These are phyloP conservation scores for Kockiozyma suomiensis DNA, from an alignment of 805 yeast genomes.

Conservation along the genomic window DNA sequence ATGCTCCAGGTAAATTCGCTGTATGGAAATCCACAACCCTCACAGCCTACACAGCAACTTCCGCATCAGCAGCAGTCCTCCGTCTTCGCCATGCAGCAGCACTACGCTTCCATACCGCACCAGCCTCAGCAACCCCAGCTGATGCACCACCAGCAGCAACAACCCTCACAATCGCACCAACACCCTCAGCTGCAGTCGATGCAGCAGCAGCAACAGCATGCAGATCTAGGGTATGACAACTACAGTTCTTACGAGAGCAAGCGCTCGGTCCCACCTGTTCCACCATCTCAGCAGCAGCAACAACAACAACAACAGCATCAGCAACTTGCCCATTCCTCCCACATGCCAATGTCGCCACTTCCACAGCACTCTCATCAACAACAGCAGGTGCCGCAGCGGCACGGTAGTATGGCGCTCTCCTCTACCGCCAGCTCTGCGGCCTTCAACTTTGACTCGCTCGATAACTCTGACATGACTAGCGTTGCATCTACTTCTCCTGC, in stretches of 20 bases:
- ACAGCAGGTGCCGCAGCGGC: conserved; percentile 10
- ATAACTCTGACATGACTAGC: conserved; percentile 20
- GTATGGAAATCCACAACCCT: background rate
- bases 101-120: conserved; percentile 3
- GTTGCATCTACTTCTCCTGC: conserved; percentile 16
- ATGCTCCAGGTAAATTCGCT: conserved; percentile 4
- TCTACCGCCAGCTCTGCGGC: conserved; percentile 3
- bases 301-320: conserved; percentile 3
- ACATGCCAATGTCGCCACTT: conserved; percentile 1
- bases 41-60: background rate
- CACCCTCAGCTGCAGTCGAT: conserved; percentile 15
- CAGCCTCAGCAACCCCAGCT: conserved; percentile 10
- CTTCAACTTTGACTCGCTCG: conserved; percentile 25
- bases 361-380: conserved; percentile 13
- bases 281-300: background rate
- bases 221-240: conserved; percentile 3
- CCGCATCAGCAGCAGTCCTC: conserved; percentile 10
- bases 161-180: conserved; percentile 2
- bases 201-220: conserved; percentile 16
- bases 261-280: conserved; percentile 1
- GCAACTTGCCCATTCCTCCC: background rate
- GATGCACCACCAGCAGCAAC: conserved; percentile 19
- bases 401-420: conserved; percentile 7
- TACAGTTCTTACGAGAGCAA: conserved; percentile 3
- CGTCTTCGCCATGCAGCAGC: conserved; percentile 2